Evolutionary conservation across 108 stramenopile genomes (phyloP).

Genomic region (Nitzschia inconspicua): DNA sequence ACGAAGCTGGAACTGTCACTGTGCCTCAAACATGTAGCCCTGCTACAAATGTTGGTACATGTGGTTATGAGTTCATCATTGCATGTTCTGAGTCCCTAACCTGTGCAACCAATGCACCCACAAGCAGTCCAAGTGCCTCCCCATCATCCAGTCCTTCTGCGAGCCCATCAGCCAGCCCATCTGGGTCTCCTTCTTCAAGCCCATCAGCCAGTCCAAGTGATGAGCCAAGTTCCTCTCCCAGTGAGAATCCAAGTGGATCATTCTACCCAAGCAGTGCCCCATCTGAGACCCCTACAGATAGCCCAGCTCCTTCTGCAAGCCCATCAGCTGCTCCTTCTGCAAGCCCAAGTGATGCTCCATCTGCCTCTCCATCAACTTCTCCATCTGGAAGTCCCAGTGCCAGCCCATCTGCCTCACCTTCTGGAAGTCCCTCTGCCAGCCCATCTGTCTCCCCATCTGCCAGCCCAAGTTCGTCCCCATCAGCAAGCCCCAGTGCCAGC

Average conservation of each 20-base stretch:
- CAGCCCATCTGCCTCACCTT: background rate
- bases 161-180: background rate
- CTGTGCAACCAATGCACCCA: background rate
- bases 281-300: background rate
- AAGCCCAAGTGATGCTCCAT: background rate
- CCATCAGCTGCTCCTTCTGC: background rate
- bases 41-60: background rate
- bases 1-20: background rate
- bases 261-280: conserved; percentile 18
- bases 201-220: conserved; percentile 13
- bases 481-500: background rate
- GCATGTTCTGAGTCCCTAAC: background rate
- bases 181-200: background rate
- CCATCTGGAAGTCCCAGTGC: background rate
- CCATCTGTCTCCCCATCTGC: background rate
- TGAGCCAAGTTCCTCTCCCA: background rate
- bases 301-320: background rate
- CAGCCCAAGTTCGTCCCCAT: background rate
- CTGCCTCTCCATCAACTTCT: background rate
- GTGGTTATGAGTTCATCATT: background rate
- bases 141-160: background rate
- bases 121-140: background rate
- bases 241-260: background rate
- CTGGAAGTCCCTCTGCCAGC: background rate
- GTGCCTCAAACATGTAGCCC: background rate